Conservation (phyloP, 1,284 basidiomycete species). For the Mycena sp. region DNA sequence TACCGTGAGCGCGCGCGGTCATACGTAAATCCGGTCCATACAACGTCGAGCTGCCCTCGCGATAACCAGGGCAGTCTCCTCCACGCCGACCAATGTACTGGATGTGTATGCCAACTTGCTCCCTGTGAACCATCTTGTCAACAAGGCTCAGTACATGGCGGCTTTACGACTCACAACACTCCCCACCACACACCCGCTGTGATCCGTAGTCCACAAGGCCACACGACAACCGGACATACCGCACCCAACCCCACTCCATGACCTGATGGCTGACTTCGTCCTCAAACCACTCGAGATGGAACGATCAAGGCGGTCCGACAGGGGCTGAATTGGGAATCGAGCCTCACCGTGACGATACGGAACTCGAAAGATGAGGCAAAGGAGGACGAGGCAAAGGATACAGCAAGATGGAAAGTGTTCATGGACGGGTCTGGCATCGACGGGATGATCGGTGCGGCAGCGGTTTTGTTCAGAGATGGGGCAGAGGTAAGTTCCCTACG, state of each 20-base stretch:
- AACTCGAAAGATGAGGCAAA: conserved; percentile 25
- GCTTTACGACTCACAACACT: conserved; percentile 43
- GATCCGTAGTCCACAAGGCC: conserved; percentile 13
- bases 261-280: conserved; percentile 26
- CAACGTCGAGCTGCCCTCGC: conserved; percentile 4
- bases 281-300: conserved; percentile 30
- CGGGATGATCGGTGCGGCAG: conserved; percentile 39
- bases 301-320: conserved; percentile 14
- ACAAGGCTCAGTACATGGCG: conserved; percentile 37
- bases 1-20: neutral
- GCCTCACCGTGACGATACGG: neutral
- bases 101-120: conserved; percentile 4
- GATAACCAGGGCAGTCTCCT: conserved; percentile 2
- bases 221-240: neutral
- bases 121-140: conserved; percentile 26
- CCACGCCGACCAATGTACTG: conserved; percentile 7
- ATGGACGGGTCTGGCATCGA: conserved; percentile 42
- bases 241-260: conserved; percentile 24
- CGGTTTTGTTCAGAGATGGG: conserved; percentile 32
- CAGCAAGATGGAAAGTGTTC: conserved; percentile 34
- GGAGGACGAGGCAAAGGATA: conserved; percentile 22
- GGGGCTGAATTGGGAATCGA: neutral
- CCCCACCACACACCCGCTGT: conserved; percentile 44
- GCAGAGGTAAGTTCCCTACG: neutral
- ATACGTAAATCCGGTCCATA: neutral